These are phyloP conservation scores for Kwoniella botswanensis DNA, from an alignment of 768 basidiomycete species.

Conservation along the genomic window DNA sequence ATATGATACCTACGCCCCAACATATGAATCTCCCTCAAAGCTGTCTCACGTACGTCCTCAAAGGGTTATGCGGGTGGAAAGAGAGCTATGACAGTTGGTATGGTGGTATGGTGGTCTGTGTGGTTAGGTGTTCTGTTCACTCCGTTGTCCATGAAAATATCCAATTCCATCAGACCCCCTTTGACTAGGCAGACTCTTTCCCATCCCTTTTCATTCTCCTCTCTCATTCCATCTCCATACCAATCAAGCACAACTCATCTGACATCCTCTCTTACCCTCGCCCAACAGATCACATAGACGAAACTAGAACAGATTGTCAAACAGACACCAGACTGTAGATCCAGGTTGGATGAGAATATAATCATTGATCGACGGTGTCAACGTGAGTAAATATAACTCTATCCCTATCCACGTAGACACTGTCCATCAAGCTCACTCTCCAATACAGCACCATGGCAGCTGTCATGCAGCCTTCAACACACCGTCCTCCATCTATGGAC, in stretches of 20 bases:
- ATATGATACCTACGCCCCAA: neutral
- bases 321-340: neutral
- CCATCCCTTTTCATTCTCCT: neutral
- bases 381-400: neutral
- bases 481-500: conserved; percentile 52
- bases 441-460: conserved; percentile 28
- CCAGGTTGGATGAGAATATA: conserved; percentile 7
- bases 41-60: neutral
- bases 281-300: neutral
- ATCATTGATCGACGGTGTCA: neutral
- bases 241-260: neutral
- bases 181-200: conserved; percentile 3
- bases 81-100: neutral
- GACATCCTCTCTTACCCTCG: neutral
- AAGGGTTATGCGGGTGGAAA: neutral
- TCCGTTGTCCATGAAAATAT: conserved; percentile 5
- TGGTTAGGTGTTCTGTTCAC: neutral
- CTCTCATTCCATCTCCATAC: neutral
- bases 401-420: neutral
- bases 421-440: neutral
- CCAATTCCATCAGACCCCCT: conserved; percentile 3
- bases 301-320: neutral
- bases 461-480: conserved; percentile 34
- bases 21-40: neutral
- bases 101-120: conserved; percentile 6